phyloP scores from a whole-genome alignment of 2,329 filamentous ascomycete species.

The Thielaviopsis musarum region DNA sequence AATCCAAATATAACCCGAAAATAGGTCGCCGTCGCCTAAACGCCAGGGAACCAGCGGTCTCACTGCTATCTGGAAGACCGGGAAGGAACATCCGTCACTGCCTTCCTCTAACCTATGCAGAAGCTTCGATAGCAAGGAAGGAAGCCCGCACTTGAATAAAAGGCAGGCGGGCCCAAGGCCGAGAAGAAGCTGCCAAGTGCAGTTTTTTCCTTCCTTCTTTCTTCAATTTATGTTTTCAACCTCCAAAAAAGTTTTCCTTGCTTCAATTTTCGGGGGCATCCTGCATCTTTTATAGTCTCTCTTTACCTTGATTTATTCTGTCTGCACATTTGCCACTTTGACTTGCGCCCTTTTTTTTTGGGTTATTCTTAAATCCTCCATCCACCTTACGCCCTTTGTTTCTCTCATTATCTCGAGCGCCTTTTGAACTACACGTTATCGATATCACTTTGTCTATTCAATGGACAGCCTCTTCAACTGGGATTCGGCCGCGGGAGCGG shows the following conservation, averaged over 20 bases:
- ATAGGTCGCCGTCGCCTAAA: background rate
- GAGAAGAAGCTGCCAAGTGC: background rate
- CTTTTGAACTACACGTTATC: background rate
- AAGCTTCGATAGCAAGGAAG: background rate
- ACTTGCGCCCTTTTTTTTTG: background rate
- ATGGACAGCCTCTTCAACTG: constrained; percentile 49
- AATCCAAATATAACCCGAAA: background rate
- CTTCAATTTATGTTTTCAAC: background rate
- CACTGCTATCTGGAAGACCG: background rate
- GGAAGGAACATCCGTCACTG: constrained; percentile 6
- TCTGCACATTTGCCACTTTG: background rate
- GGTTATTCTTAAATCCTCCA: background rate
- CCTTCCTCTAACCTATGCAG: background rate
- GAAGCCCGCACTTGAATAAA: background rate
- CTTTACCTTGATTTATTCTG: background rate
- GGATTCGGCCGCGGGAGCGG: constrained; percentile 23
- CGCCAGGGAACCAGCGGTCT: background rate
- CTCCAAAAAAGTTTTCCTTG: background rate
- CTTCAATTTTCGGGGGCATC: background rate
- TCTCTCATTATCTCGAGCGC: background rate
- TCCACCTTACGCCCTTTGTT: background rate
- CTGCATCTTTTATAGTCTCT: background rate
- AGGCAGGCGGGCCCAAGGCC: background rate
- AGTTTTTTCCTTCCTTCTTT: background rate
- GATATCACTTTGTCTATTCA: background rate